A percentile compares a stretch with the other conserved stretches of the same genome.
These are phyloP conservation scores for Candida sphagnicola DNA, from an alignment of 805 yeast species.

Conservation along the genomic window DNA sequence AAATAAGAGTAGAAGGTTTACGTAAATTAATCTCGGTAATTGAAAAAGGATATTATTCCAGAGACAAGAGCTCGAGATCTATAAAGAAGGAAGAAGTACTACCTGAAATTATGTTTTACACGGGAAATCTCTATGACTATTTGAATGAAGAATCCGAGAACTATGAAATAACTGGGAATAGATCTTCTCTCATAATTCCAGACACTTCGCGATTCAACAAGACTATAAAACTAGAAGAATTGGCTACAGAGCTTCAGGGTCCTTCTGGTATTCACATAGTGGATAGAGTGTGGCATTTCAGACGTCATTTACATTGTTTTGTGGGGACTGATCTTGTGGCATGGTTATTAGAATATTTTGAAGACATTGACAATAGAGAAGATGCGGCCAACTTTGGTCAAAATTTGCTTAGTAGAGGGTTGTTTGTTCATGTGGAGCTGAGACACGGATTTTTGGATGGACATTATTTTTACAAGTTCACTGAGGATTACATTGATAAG, in stretches of 20 bases:
- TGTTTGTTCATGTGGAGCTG: slow-evolving; percentile 77
- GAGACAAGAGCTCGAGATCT: slow-evolving; percentile 22
- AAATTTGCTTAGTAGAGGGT: slow-evolving; percentile 61
- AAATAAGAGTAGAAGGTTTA: slow-evolving; percentile 88
- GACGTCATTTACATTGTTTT: slow-evolving; percentile 70
- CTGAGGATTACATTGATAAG: slow-evolving; percentile 46
- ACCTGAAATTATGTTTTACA: slow-evolving; percentile 82
- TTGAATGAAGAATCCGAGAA: slow-evolving; percentile 46
- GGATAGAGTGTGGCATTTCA: slow-evolving; percentile 91
- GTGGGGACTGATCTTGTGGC: slow-evolving; percentile 81
- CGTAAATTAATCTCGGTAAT: slow-evolving; percentile 61
- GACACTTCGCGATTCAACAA: slow-evolving; percentile 42
- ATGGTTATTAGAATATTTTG: slow-evolving; percentile 78
- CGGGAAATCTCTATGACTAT: slow-evolving; percentile 74
- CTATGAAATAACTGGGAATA: slow-evolving; percentile 34
- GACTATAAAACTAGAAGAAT: slow-evolving; percentile 43
- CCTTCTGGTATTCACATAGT: slow-evolving; percentile 60
- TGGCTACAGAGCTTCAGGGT: slow-evolving; percentile 65
- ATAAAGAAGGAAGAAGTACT: slow-evolving; percentile 44
- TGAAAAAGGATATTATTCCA: slow-evolving; percentile 50
- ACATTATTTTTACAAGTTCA: slow-evolving; percentile 79
- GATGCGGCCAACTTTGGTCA: slow-evolving; percentile 84
- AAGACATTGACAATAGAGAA: slow-evolving; percentile 76
- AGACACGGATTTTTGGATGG: slow-evolving; percentile 89
- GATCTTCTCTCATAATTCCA: slow-evolving; percentile 30